These are phyloP conservation scores for Schizothecium vesticola DNA, from an alignment of 495 filamentous ascomycete species.

Conservation along the genomic window DNA sequence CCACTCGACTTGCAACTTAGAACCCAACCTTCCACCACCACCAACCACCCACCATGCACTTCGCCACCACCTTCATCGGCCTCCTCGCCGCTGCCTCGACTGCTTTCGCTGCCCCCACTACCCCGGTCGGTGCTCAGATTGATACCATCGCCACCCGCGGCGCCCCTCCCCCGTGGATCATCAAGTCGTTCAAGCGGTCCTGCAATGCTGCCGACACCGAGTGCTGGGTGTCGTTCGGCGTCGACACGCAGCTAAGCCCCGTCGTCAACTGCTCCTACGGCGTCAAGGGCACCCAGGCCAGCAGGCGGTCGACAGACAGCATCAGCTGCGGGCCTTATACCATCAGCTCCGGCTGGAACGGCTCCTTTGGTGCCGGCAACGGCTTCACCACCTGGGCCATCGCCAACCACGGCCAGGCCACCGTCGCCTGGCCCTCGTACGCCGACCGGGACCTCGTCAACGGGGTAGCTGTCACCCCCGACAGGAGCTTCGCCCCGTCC, in stretches of 20 bases:
- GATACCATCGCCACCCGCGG: constrained; percentile 37
- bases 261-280: constrained; percentile 36
- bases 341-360: constrained; percentile 52
- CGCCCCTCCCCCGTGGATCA: constrained; percentile 42
- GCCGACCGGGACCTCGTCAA: constrained; percentile 40
- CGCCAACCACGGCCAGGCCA: constrained; percentile 34
- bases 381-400: constrained; percentile 52
- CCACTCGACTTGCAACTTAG: not conserved
- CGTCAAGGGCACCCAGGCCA: constrained; percentile 38
- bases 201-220: constrained; percentile 43
- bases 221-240: constrained; percentile 46
- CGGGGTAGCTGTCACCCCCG: constrained; percentile 45
- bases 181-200: constrained; percentile 41
- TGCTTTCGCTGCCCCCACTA: constrained; percentile 29
- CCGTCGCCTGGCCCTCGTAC: constrained; percentile 49
- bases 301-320: constrained; percentile 34
- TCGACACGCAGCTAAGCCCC: constrained; percentile 40
- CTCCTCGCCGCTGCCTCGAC: constrained; percentile 35
- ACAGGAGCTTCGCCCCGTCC: constrained; percentile 48
- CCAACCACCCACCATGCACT: constrained; percentile 36
- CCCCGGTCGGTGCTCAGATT: constrained; percentile 30
- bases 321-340: constrained; percentile 45
- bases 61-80: constrained; percentile 38
- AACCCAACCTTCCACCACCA: not conserved
- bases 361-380: constrained; percentile 46